Evolutionary conservation across 2,329 filamentous ascomycete species (phyloP).

Genomic region (Sporothrix sp.): DNA sequence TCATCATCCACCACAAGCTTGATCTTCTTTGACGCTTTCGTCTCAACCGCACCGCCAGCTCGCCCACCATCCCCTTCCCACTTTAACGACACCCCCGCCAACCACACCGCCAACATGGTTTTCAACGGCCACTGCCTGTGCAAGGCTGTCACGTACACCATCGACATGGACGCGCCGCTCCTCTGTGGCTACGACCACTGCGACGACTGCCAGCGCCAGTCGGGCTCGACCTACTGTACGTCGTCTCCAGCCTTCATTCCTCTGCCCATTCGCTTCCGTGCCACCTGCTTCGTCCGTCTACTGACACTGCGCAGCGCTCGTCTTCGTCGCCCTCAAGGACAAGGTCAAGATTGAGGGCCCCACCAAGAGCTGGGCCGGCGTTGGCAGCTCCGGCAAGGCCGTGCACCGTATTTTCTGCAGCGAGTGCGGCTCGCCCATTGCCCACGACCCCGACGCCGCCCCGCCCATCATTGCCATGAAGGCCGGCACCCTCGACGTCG

Average conservation of each 20-base stretch:
- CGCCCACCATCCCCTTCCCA: not conserved
- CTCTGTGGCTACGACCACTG: slow-evolving; percentile 60
- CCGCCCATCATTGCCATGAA: slow-evolving; percentile 61
- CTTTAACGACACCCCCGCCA: not conserved
- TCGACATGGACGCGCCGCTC: slow-evolving; percentile 40
- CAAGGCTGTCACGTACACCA: slow-evolving; percentile 60
- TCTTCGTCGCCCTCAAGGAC: slow-evolving; percentile 56
- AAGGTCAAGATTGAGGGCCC: slow-evolving; percentile 54
- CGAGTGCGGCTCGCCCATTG: slow-evolving; percentile 60
- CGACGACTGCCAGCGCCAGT: slow-evolving; percentile 63
- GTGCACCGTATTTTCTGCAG: slow-evolving; percentile 62
- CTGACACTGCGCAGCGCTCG: slow-evolving; percentile 41
- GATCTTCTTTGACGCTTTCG: too few relatives aligned
- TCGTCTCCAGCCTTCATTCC: slow-evolving; percentile 7
- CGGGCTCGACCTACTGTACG: slow-evolving; percentile 58
- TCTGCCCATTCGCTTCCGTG: not conserved
- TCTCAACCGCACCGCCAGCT: too few relatives aligned
- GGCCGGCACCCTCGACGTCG: slow-evolving; percentile 52
- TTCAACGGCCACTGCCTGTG: slow-evolving; percentile 55
- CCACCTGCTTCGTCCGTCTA: not conserved
- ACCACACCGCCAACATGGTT: slow-evolving; percentile 10
- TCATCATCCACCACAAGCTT: not conserved
- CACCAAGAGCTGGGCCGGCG: slow-evolving; percentile 53
- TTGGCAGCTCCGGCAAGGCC: slow-evolving; percentile 49
- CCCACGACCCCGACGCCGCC: slow-evolving; percentile 61